Evolutionary conservation across 1,139 yeast genomes (phyloP), one percentile per base, ranked within the genome.

Genomic region (Magnusiomyces ingens): DNA sequence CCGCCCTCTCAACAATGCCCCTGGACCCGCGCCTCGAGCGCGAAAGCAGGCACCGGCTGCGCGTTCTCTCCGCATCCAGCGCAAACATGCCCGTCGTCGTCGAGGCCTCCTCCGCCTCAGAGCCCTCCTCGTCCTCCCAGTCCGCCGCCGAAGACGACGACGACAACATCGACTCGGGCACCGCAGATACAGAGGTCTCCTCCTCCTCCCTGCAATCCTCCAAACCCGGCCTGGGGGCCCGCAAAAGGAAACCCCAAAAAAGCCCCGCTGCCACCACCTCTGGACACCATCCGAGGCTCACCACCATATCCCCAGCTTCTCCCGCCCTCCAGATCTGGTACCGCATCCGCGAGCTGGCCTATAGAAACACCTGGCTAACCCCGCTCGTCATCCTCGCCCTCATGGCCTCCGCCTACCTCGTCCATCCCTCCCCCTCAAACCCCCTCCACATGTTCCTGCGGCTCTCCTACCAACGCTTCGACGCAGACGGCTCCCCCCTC

Each of bases 311-410:
- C 36, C 15, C 48, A 17, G 37, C 49, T 29, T 12, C 57, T 38
- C 45, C 45, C 2, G 32, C 44, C 17, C 49, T 42, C 19, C 42
- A 83, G 62, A 67, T 83, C 48, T 73, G 79, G 72, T 66, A 80
- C 17, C 78, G 80, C 0, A 79, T 78, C 59, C 75, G 78, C 44
- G 93, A 87, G 62, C 71, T 85, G 60, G 68, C 79, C 54, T 81
- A 79, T 64, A 76, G 89, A 58, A 85, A 87, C 64, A 80, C 95
- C 11, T 91, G 97, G 97, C 67, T 88, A 45, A 72, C 79, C 17
- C 95, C 96, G 0, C 67, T 84, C 50, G 43, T 84, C 47, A 19
- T 67, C 15, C 52, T 69, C 53, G 36, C 58, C 19, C 52, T 80
- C 10, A 63, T 84, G 57, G 44, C 67, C 0, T 52, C 67, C 1